These are phyloP conservation scores for Pisolithus tinctorius DNA, from an alignment of 768 basidiomycete species.

Conservation along the genomic window DNA sequence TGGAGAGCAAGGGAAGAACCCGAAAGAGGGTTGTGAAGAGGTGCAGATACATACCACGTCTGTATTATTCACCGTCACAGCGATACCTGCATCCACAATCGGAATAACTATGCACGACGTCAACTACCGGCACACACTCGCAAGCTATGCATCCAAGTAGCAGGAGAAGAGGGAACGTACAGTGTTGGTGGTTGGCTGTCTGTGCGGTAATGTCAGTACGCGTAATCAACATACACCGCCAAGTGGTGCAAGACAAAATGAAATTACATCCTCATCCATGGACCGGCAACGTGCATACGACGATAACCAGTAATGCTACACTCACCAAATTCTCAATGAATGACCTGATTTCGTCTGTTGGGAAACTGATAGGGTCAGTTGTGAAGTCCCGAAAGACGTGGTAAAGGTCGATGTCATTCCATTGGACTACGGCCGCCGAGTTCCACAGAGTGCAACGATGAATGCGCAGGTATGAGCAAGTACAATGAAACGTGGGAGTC, in stretches of 20 bases:
- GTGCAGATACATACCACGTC: slow-evolving; percentile 44
- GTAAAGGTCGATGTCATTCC: slow-evolving; percentile 75
- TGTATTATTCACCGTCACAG: slow-evolving; percentile 48
- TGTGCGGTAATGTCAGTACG: not conserved
- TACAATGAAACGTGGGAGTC: too few relatives aligned
- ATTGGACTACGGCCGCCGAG: slow-evolving; percentile 43
- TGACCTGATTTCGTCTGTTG: slow-evolving; percentile 41
- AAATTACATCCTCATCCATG: too few relatives aligned
- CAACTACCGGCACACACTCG: slow-evolving; percentile 13
- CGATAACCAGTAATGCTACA: slow-evolving; percentile 1
- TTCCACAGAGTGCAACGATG: too few relatives aligned
- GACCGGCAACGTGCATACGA: not conserved
- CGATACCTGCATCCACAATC: slow-evolving; percentile 60
- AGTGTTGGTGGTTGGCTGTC: slow-evolving; percentile 24
- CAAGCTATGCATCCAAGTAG: not conserved
- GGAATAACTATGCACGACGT: slow-evolving; percentile 45
- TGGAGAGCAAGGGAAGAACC: not conserved
- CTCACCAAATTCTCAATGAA: slow-evolving; percentile 55
- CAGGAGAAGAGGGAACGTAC: slow-evolving; percentile 7
- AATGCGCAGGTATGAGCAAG: too few relatives aligned
- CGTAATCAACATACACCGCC: too few relatives aligned
- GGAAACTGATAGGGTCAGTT: slow-evolving; percentile 56
- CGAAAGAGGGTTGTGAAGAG: too few relatives aligned
- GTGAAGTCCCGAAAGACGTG: slow-evolving; percentile 67
- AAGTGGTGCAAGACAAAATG: too few relatives aligned